Conservation (phyloP, 371 early-diverging fungal genomes). For the Dipsacomyces acuminosporus region DNA sequence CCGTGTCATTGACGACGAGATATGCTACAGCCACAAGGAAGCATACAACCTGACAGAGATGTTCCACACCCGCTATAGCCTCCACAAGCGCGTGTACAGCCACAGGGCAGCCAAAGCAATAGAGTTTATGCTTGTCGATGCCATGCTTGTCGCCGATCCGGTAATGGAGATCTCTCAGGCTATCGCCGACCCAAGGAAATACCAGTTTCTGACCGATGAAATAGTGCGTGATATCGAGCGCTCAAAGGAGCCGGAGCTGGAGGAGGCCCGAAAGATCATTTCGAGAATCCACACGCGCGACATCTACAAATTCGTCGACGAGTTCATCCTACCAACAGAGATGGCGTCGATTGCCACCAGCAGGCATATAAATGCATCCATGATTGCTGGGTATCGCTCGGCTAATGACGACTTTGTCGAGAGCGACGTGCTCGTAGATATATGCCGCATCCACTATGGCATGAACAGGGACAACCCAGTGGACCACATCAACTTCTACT, state of each 20-base stretch:
- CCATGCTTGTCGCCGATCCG: conserved; percentile 74
- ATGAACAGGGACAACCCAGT: conserved; percentile 83
- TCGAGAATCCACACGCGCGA: conserved; percentile 68
- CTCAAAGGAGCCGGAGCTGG: conserved; percentile 56
- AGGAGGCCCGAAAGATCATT: conserved; percentile 62
- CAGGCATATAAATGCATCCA: conserved; percentile 49
- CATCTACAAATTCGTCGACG: conserved; percentile 86
- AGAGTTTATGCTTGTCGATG: conserved; percentile 88
- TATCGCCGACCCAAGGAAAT: conserved; percentile 64
- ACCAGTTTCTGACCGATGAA: conserved; percentile 76
- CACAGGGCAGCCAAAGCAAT: conserved; percentile 75
- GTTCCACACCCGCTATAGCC: conserved; percentile 85
- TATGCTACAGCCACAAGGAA: conserved; percentile 83
- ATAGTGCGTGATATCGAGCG: conserved; percentile 81
- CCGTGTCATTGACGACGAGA: conserved; percentile 82
- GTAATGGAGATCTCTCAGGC: conserved; percentile 65
- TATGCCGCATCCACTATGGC: conserved; percentile 69
- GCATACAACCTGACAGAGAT: conserved; percentile 77
- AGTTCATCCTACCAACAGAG: conserved; percentile 65
- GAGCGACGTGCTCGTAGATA: conserved; percentile 72
- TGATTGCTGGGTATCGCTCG: conserved; percentile 57
- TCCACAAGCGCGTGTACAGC: conserved; percentile 89
- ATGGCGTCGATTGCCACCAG: conserved; percentile 16
- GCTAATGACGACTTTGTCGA: conserved; percentile 51
- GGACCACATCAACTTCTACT: conserved; percentile 75